Evolutionary conservation across 2,329 filamentous ascomycete genomes (phyloP).

Genomic region (Seiridium unicorne): DNA sequence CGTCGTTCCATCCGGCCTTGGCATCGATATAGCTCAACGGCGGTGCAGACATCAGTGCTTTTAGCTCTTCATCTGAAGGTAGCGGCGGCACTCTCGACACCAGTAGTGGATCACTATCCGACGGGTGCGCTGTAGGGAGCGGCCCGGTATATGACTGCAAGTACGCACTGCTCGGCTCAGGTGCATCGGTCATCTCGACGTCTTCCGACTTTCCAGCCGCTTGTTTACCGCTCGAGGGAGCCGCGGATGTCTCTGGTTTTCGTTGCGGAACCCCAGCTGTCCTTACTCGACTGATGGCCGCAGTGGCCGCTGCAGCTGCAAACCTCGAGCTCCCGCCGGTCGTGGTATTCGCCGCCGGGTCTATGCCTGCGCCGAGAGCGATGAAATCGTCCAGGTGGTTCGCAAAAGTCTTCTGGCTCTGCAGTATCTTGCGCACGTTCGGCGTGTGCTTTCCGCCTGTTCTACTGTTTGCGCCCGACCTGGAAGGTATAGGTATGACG

Average conservation of each 20-base stretch:
- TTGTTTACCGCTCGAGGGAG: not conserved
- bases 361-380: constrained; percentile 50
- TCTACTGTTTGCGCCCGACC: constrained; percentile 40
- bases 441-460: constrained; percentile 57
- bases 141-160: constrained; percentile 10
- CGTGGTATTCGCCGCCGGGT: not conserved
- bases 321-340: constrained; percentile 22
- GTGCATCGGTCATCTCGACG: constrained; percentile 40
- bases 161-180: constrained; percentile 6
- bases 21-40: constrained; percentile 69
- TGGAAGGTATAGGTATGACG: constrained; percentile 66
- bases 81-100: constrained; percentile 55
- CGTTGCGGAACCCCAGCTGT: not conserved
- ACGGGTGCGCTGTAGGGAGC: constrained; percentile 39
- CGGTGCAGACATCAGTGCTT: constrained; percentile 60
- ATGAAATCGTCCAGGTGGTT: constrained; percentile 81
- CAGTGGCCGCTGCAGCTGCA: constrained; percentile 10
- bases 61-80: constrained; percentile 61
- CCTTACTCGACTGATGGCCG: constrained; percentile 11
- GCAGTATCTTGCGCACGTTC: constrained; percentile 73
- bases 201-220: constrained; percentile 22
- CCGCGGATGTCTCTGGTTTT: constrained; percentile 4
- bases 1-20: constrained; percentile 41
- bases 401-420: constrained; percentile 78
- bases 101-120: constrained; percentile 58